Base-by-base conservation (phyloP, 768 basidiomycete genomes). In the Boletus rubescentipes region DNA sequence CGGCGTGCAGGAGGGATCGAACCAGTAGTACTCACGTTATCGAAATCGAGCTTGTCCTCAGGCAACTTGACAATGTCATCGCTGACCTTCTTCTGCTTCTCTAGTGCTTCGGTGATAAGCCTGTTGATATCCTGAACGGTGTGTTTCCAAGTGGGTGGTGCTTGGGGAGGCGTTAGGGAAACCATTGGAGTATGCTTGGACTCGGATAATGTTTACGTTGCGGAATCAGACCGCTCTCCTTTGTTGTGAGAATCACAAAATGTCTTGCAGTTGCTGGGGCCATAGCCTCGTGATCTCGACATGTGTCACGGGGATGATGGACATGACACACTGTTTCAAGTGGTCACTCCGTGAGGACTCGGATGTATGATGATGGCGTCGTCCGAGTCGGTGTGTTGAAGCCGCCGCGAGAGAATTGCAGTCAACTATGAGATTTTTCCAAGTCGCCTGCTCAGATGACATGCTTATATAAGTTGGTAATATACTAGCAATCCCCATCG, bases 121-220 rank as follows among this genome's bases (percentile, higher is more conserved):
- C 66, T 69, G 14, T 76, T 67, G 47, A 92, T 78, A 23, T 87
- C 81, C 51, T 83, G 81, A 0, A 82, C 74, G 16, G 81, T 74
- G 62, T 91, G 87, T 20, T 78, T 76, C 89, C 89, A 91, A 29
- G 68, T 62, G 11, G 84, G 85, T 3, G 89, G 72, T 26, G 79
- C 64, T 62, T 91, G 87, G 2, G 91, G 87, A 30, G 89, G 82
- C 15, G 72, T 77, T 32, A 89, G 61, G 16, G 76, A 65, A 73
- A 80, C 75, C 69, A 78, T 76, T 54, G 38, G 32, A 16, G 40
- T 45, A 20, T 20, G 18, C 20, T 15, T 16, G 45, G 15, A 34
- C 20, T 15, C 20, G 45, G 15, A 34, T 21, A 14, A 42, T 18
- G 16, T 46, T 40, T 20, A 47, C 30, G 51, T 37, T 18, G 21